A percentile compares a stretch with the other conserved stretches of the same genome.
Conservation (phyloP, 2,329 filamentous ascomycete genomes). For the Stenocarpella maydis region DNA sequence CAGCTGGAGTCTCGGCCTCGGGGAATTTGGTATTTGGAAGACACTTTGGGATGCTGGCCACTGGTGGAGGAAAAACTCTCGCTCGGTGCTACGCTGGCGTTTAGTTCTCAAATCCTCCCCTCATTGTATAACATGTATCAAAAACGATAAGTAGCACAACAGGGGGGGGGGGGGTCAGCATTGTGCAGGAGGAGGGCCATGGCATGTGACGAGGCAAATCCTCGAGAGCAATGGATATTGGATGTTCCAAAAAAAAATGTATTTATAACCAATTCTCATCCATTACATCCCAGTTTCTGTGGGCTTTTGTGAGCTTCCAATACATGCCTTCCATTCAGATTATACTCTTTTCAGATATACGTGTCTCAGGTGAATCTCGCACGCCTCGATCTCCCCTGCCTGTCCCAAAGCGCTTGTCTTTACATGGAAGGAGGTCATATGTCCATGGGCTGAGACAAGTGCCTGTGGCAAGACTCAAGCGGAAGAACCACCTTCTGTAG, state of each 20-base stretch:
- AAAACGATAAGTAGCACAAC: conserved; percentile 3
- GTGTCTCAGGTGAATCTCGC: too few relatives aligned
- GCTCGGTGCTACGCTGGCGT: conserved; percentile 5
- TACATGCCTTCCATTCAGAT: background rate
- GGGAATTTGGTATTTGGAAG: conserved; percentile 10
- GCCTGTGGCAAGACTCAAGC: background rate
- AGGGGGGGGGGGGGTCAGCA: background rate
- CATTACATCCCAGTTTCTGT: too few relatives aligned
- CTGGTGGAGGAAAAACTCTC: conserved; percentile 10
- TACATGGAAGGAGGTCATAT: background rate
- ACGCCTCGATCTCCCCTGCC: too few relatives aligned
- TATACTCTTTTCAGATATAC: too few relatives aligned
- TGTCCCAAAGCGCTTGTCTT: too few relatives aligned
- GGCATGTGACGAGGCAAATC: background rate
- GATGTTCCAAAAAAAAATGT: background rate
- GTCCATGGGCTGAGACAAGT: background rate
- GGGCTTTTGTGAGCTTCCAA: background rate
- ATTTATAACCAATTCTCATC: background rate
- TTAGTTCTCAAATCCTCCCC: conserved; percentile 16
- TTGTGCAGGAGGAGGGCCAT: background rate
- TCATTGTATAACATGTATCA: conserved; percentile 28
- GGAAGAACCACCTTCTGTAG: background rate
- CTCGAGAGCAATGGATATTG: background rate
- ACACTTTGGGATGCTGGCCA: conserved; percentile 9
- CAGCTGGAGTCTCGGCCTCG: conserved; percentile 8